Conservation (phyloP, 2,329 filamentous ascomycete species). For the Pezicula neosporulosa region DNA sequence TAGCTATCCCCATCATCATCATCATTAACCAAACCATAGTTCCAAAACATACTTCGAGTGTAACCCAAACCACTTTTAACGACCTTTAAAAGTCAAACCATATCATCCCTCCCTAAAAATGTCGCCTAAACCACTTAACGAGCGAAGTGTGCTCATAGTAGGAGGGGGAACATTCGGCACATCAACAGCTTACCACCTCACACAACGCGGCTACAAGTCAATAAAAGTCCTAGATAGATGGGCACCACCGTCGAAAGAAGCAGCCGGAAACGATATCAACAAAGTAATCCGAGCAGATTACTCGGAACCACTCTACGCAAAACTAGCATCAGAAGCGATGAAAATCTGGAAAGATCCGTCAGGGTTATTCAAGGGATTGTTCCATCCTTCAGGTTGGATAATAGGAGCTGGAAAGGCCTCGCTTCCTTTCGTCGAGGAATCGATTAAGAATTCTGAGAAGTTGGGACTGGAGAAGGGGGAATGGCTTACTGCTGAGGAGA, state of each 20-base stretch:
- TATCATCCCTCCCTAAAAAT: no score
- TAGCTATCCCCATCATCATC: no score
- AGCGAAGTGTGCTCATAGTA: slow-evolving; percentile 21
- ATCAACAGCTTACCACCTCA: slow-evolving; percentile 36
- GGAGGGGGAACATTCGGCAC: slow-evolving; percentile 37
- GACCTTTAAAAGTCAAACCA: no score
- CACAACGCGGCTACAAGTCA: slow-evolving; percentile 36
- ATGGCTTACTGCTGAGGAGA: slow-evolving; percentile 30
- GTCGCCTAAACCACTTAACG: no score
- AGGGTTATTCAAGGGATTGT: slow-evolving; percentile 40
- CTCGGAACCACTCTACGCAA: slow-evolving; percentile 46
- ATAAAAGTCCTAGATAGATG: slow-evolving; percentile 42
- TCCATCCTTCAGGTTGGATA: slow-evolving; percentile 35
- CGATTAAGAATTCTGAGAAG: neutral
- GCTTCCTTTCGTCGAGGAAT: neutral
- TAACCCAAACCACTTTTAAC: no score
- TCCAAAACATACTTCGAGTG: no score
- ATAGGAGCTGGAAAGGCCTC: slow-evolving; percentile 18
- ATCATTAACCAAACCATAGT: no score
- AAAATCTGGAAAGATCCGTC: slow-evolving; percentile 40
- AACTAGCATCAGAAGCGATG: slow-evolving; percentile 43
- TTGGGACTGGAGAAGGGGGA: neutral
- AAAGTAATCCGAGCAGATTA: slow-evolving; percentile 43
- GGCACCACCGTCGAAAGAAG: slow-evolving; percentile 49
- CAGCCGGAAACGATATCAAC: slow-evolving; percentile 55